These are phyloP conservation scores for Microdochium paspali DNA, from an alignment of 2,329 filamentous ascomycete genomes.

Conservation along the genomic window DNA sequence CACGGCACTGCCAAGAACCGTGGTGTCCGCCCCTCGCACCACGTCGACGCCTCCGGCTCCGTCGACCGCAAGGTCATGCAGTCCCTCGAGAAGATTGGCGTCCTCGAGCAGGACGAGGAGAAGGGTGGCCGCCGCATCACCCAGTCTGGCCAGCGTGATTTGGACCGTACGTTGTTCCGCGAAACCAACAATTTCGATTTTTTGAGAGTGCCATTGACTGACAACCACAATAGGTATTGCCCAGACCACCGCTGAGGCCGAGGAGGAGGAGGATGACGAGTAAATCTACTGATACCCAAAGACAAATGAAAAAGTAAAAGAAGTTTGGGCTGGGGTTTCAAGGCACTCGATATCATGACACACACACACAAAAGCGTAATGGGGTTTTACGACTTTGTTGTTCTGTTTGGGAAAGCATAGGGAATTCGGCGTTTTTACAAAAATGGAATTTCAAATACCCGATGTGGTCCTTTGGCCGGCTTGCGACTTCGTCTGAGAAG, in stretches of 20 bases:
- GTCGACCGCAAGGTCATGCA: slow-evolving; percentile 98
- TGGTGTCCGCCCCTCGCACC: slow-evolving; percentile 80
- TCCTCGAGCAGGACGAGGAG: slow-evolving; percentile 95
- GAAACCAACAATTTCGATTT: background rate
- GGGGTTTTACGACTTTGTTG: slow-evolving; percentile 1
- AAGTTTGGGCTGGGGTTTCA: background rate
- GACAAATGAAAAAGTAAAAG: background rate
- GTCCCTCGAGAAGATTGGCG: slow-evolving; percentile 97
- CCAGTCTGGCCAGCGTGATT: slow-evolving; percentile 95
- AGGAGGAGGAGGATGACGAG: slow-evolving; percentile 60
- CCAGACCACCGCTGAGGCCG: slow-evolving; percentile 67
- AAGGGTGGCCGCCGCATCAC: slow-evolving; percentile 98
- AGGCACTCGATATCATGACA: background rate
- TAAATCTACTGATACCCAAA: slow-evolving; percentile 28
- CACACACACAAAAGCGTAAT: background rate
- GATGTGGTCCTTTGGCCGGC: no score
- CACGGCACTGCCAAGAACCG: slow-evolving; percentile 98
- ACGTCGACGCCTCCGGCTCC: slow-evolving; percentile 89
- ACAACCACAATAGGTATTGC: slow-evolving; percentile 49
- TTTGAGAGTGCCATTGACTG: slow-evolving; percentile 1
- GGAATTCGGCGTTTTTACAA: background rate
- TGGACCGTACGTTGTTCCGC: slow-evolving; percentile 59
- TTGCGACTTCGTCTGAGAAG: background rate
- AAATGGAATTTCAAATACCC: background rate
- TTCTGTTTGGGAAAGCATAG: background rate